phyloP scores from a whole-genome alignment of 192 early-diverging fungal genomes.

The Physocladia obscura region DNA sequence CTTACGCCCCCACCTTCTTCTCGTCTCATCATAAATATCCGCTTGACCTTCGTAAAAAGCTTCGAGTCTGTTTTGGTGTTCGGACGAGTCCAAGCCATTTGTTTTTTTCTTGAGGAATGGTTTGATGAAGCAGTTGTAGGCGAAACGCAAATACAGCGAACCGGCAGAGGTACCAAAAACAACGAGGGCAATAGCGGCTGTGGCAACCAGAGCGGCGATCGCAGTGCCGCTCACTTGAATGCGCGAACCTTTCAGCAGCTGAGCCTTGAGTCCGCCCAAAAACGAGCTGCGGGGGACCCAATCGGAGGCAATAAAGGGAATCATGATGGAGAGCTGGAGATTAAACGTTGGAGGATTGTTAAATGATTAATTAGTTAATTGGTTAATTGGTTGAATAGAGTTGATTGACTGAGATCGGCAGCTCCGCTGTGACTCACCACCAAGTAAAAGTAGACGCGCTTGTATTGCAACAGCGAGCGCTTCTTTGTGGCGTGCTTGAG shows the following conservation, averaged over 20 bases:
- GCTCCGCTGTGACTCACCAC: not conserved
- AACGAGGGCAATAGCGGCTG: slow-evolving; percentile 22
- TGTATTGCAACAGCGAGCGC: slow-evolving; percentile 28
- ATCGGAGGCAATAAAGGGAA: slow-evolving; percentile 40
- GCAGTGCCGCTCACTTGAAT: slow-evolving; percentile 27
- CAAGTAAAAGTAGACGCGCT: slow-evolving; percentile 33
- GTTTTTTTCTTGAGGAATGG: slow-evolving; percentile 51
- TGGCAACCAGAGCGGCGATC: slow-evolving; percentile 26
- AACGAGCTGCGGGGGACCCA: slow-evolving; percentile 32
- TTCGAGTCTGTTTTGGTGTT: slow-evolving; percentile 73
- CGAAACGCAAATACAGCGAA: slow-evolving; percentile 38
- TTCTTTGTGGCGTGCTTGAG: slow-evolving; percentile 31
- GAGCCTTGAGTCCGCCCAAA: slow-evolving; percentile 28
- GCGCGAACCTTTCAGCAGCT: not conserved
- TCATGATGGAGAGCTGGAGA: slow-evolving; percentile 24
- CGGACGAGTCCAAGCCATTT: slow-evolving; percentile 57
- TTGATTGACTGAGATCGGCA: not conserved
- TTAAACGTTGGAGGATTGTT: not conserved
- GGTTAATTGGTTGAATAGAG: too few relatives aligned
- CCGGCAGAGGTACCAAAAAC: slow-evolving; percentile 28
- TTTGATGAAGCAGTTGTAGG: slow-evolving; percentile 73
- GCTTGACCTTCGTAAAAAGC: slow-evolving; percentile 81
- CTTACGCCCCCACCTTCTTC: slow-evolving; percentile 36
- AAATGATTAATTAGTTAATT: too few relatives aligned
- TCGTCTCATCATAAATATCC: slow-evolving; percentile 75